These are phyloP conservation scores for Mercurialis annua DNA, from an alignment of 345 rosid species.

Conservation along the genomic window DNA sequence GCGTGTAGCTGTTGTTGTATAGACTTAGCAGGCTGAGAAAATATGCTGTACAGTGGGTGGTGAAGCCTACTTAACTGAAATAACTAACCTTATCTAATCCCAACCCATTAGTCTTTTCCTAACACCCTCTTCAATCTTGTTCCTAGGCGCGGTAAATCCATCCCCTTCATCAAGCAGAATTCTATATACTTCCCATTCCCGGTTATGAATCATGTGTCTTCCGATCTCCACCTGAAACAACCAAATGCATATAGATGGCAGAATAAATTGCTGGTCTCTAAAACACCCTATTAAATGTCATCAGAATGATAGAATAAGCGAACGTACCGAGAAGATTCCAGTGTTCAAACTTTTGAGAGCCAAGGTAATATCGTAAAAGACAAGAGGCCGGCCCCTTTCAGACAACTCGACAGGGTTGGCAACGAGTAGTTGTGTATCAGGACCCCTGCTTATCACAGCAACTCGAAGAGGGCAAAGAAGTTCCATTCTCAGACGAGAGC, in stretches of 20 bases:
- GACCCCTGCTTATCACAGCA: conserved; percentile 56
- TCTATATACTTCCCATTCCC: conserved; percentile 69
- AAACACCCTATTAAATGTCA: not conserved
- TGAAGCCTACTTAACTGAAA: not conserved
- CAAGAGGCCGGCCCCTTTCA: conserved; percentile 69
- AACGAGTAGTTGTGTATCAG: conserved; percentile 62
- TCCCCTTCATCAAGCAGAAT: conserved; percentile 62
- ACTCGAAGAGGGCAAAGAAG: conserved; percentile 56
- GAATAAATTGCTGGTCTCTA: not conserved
- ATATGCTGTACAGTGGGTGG: conserved; percentile 9
- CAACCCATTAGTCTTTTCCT: conserved; percentile 58
- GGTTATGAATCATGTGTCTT: conserved; percentile 47
- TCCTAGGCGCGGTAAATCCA: conserved; percentile 32
- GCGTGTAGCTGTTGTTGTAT: not conserved
- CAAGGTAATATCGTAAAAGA: conserved; percentile 57
- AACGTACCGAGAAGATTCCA: conserved; percentile 54
- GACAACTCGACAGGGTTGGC: conserved; percentile 78
- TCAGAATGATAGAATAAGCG: not conserved
- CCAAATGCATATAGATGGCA: not conserved
- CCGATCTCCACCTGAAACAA: conserved; percentile 57
- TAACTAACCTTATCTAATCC: conserved; percentile 32
- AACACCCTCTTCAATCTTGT: conserved; percentile 51
- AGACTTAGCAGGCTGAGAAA: not conserved
- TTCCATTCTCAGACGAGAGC: conserved; percentile 61
- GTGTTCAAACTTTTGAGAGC: conserved; percentile 48